phyloP scores from a whole-genome alignment of 495 filamentous ascomycete species.

The Penicillium samsonianum region DNA sequence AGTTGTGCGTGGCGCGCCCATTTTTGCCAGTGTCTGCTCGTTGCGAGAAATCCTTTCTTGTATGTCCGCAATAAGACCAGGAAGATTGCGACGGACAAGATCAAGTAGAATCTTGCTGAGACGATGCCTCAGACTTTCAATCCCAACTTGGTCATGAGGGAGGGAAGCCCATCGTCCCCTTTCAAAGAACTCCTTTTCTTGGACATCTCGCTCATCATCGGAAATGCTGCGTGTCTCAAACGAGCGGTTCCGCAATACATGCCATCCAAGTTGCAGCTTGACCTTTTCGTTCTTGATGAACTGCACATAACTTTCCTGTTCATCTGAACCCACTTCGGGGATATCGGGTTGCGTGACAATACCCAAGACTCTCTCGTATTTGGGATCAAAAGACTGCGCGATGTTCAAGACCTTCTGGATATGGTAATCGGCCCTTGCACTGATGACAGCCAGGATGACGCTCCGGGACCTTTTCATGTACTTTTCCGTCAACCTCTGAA shows the following conservation, averaged over 20 bases:
- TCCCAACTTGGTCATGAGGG: slow-evolving; percentile 30
- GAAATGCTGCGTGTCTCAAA: slow-evolving; percentile 40
- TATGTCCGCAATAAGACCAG: slow-evolving; percentile 34
- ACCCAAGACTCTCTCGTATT: slow-evolving; percentile 50
- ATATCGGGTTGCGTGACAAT: slow-evolving; percentile 52
- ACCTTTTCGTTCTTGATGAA: slow-evolving; percentile 63
- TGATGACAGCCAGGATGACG: slow-evolving; percentile 66
- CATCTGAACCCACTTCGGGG: slow-evolving; percentile 26
- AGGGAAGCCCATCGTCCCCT: slow-evolving; percentile 38
- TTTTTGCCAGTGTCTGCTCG: slow-evolving; percentile 34
- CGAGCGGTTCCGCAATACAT: slow-evolving; percentile 62
- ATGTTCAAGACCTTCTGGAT: slow-evolving; percentile 49
- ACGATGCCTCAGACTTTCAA: slow-evolving; percentile 41
- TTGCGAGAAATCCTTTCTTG: slow-evolving; percentile 24
- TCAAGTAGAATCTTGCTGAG: slow-evolving; percentile 44
- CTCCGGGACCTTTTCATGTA: slow-evolving; percentile 61
- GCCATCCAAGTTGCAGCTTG: slow-evolving; percentile 66
- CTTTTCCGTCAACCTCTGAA: slow-evolving; percentile 51
- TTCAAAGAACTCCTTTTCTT: slow-evolving; percentile 38
- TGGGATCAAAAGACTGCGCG: slow-evolving; percentile 15
- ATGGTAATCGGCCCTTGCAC: slow-evolving; percentile 50
- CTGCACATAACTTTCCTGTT: slow-evolving; percentile 52
- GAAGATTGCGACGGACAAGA: slow-evolving; percentile 45
- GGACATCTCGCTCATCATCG: slow-evolving; percentile 29
- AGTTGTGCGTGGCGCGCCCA: slow-evolving; percentile 53